Evolutionary conservation across 2,329 filamentous ascomycete species (phyloP).

Genomic region (Dactylellina leptospora): DNA sequence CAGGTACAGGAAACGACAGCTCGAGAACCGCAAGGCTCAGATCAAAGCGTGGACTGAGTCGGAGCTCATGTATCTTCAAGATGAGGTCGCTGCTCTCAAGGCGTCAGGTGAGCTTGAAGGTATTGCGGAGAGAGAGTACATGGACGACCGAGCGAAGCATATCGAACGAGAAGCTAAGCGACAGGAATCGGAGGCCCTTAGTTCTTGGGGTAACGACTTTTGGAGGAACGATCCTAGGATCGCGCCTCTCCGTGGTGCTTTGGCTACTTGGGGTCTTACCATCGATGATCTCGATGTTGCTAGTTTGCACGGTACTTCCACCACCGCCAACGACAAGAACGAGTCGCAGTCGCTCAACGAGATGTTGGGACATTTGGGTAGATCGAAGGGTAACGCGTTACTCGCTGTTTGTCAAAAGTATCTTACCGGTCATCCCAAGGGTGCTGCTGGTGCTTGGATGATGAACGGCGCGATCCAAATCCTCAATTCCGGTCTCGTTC

Average conservation of each 20-base stretch:
- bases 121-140: slow-evolving; percentile 84
- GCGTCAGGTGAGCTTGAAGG: slow-evolving; percentile 69
- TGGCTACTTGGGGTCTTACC: slow-evolving; percentile 97
- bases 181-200: slow-evolving; percentile 91
- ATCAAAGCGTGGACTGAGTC: slow-evolving; percentile 97
- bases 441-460: slow-evolving; percentile 99
- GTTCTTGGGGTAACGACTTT: slow-evolving; percentile 96
- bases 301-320: slow-evolving; percentile 98
- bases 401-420: slow-evolving; percentile 99
- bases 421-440: slow-evolving; percentile 97
- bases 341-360: slow-evolving; percentile 97
- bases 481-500: slow-evolving; percentile 90
- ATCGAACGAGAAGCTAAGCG: slow-evolving; percentile 86
- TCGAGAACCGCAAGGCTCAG: slow-evolving; percentile 90
- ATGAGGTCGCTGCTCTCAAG: slow-evolving; percentile 92
- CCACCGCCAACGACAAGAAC: slow-evolving; percentile 99
- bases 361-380: slow-evolving; percentile 92
- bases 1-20: slow-evolving; percentile 94
- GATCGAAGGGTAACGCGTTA: slow-evolving; percentile 94
- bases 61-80: slow-evolving; percentile 89
- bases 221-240: slow-evolving; percentile 96
- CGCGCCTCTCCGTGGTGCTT: slow-evolving; percentile 90
- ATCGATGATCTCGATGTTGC: slow-evolving; percentile 94
- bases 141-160: slow-evolving; percentile 82
- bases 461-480: slow-evolving; percentile 98